A percentile compares a stretch with the other conserved stretches of the same genome.
Evolutionary conservation across 2,329 filamentous ascomycete genomes (phyloP).

Genomic region (Colletotrichum lini): DNA sequence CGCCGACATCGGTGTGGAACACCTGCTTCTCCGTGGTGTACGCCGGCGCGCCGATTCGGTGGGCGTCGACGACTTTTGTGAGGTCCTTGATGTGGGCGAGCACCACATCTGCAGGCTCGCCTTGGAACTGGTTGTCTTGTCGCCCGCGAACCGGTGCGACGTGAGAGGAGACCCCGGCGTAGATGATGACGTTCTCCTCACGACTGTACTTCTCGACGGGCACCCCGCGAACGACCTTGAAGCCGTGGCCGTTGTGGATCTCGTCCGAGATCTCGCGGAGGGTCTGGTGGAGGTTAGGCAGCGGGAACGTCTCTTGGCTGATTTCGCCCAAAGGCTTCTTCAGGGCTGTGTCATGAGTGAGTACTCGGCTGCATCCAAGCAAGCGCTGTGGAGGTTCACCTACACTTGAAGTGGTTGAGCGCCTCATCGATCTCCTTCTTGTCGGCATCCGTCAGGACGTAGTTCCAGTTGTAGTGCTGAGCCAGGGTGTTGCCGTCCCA

Average conservation of each 20-base stretch:
- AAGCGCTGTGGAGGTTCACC: not conserved
- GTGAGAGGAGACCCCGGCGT: conserved; percentile 72
- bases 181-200: conserved; percentile 72
- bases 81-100: conserved; percentile 76
- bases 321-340: conserved; percentile 15
- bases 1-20: conserved; percentile 74
- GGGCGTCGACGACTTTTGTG: conserved; percentile 50
- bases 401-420: conserved; percentile 39
- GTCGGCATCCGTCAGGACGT: conserved; percentile 61
- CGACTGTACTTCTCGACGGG: conserved; percentile 65
- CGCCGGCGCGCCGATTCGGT: conserved; percentile 68
- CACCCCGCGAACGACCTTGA: conserved; percentile 73
- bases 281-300: conserved; percentile 64
- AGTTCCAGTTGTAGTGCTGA: conserved; percentile 67
- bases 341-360: conserved; percentile 13
- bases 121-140: conserved; percentile 64
- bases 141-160: conserved; percentile 67
- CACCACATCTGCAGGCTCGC: conserved; percentile 65
- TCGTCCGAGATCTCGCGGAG: conserved; percentile 68
- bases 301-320: conserved; percentile 66
- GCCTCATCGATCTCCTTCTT: conserved; percentile 61
- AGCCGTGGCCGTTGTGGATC: conserved; percentile 71
- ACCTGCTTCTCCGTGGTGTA: conserved; percentile 74
- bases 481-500: conserved; percentile 69
- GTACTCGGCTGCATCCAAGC: not conserved